phyloP scores from a whole-genome alignment of 2,329 filamentous ascomycete genomes.

The Diaporthe amygdali region DNA sequence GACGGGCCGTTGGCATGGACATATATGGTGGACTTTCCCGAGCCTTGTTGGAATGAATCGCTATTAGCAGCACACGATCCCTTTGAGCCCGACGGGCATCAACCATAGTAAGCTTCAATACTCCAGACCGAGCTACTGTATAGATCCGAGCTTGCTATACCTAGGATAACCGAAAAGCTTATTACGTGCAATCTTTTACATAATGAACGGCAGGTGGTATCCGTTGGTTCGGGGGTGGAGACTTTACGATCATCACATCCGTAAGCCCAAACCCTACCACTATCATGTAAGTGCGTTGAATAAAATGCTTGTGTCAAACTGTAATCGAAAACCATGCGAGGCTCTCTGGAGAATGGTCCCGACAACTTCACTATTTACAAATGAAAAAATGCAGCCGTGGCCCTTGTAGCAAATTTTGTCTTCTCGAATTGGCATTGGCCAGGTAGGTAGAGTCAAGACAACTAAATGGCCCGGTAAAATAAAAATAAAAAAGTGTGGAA shows the following conservation, averaged over 20 bases:
- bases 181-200: neutral
- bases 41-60: neutral
- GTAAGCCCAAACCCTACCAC: neutral
- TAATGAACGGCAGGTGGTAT: neutral
- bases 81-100: neutral
- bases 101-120: neutral
- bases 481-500: too few relatives aligned
- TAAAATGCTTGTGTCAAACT: neutral
- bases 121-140: neutral
- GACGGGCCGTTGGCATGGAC: neutral
- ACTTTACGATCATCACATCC: neutral
- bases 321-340: neutral
- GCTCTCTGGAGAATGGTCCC: too few relatives aligned
- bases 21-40: neutral
- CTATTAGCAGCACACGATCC: neutral
- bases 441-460: too few relatives aligned
- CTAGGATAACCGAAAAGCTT: conserved; percentile 14
- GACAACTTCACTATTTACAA: too few relatives aligned
- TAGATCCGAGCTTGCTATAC: neutral
- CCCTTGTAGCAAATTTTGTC: too few relatives aligned
- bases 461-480: too few relatives aligned
- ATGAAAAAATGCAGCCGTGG: too few relatives aligned
- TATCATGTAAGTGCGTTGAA: neutral
- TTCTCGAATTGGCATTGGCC: too few relatives aligned
- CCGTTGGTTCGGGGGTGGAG: neutral